phyloP scores from a whole-genome alignment of 768 basidiomycete genomes.

The Tricholomella constricta region DNA sequence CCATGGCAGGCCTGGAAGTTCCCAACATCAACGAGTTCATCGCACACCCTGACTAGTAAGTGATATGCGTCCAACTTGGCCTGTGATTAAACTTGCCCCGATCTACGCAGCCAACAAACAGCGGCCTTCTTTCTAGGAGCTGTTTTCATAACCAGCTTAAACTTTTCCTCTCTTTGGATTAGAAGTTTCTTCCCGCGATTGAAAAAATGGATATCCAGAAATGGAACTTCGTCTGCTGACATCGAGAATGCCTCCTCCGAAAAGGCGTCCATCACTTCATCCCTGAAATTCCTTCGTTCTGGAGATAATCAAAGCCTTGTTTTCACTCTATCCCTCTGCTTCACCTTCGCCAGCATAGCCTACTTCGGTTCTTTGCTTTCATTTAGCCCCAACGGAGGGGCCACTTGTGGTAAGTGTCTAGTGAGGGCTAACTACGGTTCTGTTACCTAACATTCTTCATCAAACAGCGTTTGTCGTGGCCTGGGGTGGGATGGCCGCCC shows the following conservation, averaged over 20 bases:
- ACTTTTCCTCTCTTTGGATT: constrained; percentile 15
- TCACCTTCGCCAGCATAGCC: constrained; percentile 15
- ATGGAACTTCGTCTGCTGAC: not conserved
- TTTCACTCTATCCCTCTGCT: constrained; percentile 16
- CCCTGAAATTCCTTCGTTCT: not conserved
- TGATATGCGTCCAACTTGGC: not conserved
- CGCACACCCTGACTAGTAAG: constrained; percentile 16
- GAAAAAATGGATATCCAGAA: constrained; percentile 4
- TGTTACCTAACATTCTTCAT: not conserved
- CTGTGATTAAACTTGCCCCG: not conserved
- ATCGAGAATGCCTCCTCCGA: constrained; percentile 9
- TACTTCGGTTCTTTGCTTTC: constrained; percentile 16
- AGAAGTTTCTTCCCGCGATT: constrained; percentile 4
- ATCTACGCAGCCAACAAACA: constrained; percentile 12
- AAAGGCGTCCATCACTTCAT: constrained; percentile 5
- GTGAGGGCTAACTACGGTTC: not conserved
- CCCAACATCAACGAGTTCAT: constrained; percentile 11
- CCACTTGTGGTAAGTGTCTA: constrained; percentile 7
- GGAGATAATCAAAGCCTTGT: constrained; percentile 10
- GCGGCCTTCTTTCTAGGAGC: constrained; percentile 19
- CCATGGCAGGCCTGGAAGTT: not conserved
- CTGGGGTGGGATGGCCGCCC: constrained; percentile 18
- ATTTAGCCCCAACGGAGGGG: constrained; percentile 3
- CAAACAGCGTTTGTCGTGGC: constrained; percentile 16
- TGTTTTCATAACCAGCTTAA: constrained; percentile 18